Percentiles rank a stretch among this genome's conserved stretches.
Evolutionary conservation across 225 moss, liverwort and hornwort species (phyloP).

Genomic region (Marchantia polymorpha): DNA sequence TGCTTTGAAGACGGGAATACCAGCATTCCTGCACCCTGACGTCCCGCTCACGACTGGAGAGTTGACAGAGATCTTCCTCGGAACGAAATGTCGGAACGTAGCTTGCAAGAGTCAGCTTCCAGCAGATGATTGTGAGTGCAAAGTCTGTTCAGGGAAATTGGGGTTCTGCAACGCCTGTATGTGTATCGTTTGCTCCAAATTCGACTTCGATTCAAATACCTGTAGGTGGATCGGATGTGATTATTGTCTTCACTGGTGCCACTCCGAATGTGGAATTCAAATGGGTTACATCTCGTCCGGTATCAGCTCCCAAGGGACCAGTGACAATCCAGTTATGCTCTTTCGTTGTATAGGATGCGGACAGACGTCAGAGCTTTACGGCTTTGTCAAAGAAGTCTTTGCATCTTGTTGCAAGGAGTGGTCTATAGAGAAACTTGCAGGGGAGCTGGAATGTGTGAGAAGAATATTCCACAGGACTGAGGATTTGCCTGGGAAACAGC

Average conservation of each 20-base stretch:
- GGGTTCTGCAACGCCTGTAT: constrained; percentile 99
- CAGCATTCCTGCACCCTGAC: constrained; percentile 79
- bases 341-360: constrained; percentile 89
- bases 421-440: constrained; percentile 67
- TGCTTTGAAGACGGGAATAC: constrained; percentile 88
- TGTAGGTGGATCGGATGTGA: constrained; percentile 99
- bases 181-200: constrained; percentile 96
- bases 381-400: constrained; percentile 97
- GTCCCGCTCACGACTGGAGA: constrained; percentile 70
- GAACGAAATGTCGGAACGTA: constrained; percentile 85
- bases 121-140: constrained; percentile 95
- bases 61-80: constrained; percentile 79
- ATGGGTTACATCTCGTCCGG: constrained; percentile 88
- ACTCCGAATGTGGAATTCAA: constrained; percentile 94
- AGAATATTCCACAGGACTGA: constrained; percentile 85
- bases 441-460: constrained; percentile 89
- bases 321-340: constrained; percentile 85
- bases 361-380: constrained; percentile 95
- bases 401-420: constrained; percentile 88
- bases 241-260: constrained; percentile 99
- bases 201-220: constrained; percentile 94
- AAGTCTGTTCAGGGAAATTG: constrained; percentile 74
- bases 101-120: constrained; percentile 82
- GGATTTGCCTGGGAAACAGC: constrained; percentile 73
- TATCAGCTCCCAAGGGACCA: constrained; percentile 67